These are phyloP conservation scores for Acanthamoeba triangularis DNA, from an alignment of 208 protist species.

Conservation along the genomic window DNA sequence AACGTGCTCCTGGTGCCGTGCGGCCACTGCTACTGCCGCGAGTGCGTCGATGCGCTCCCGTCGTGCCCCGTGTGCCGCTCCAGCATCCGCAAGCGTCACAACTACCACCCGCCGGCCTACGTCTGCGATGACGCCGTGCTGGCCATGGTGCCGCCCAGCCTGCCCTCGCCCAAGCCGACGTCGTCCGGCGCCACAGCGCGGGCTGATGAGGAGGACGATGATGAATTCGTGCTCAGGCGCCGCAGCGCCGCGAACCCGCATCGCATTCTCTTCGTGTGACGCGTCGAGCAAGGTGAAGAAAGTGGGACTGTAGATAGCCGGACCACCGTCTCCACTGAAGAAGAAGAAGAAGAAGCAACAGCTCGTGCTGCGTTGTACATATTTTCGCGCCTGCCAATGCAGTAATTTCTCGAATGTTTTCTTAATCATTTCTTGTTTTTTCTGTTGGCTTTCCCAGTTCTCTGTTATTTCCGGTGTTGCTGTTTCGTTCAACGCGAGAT, in stretches of 20 bases:
- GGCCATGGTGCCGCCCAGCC: not conserved
- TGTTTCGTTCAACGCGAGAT: not conserved
- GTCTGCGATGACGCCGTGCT: constrained; percentile 63
- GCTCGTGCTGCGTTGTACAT: no score
- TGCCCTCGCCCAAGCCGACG: not conserved
- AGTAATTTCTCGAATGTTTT: not conserved
- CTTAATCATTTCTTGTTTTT: not conserved
- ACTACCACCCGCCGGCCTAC: constrained; percentile 52
- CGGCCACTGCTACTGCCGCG: constrained; percentile 60
- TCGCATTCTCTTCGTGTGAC: not conserved
- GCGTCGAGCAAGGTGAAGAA: not conserved
- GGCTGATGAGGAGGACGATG: not conserved
- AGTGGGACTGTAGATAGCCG: not conserved
- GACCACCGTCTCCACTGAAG: no score
- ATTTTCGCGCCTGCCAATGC: not conserved
- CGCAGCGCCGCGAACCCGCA: constrained; percentile 31
- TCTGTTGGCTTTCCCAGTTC: not conserved
- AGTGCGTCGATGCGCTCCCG: not conserved
- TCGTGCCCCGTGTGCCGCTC: constrained; percentile 27
- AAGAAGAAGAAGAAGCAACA: no score
- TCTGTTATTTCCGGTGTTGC: not conserved
- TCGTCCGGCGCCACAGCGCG: not conserved
- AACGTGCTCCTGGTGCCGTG: constrained; percentile 50
- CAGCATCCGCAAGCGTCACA: not conserved
- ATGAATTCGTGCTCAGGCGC: not conserved